Conservation (phyloP, 2,329 filamentous ascomycete genomes). For the Mycogone perniciosa region DNA sequence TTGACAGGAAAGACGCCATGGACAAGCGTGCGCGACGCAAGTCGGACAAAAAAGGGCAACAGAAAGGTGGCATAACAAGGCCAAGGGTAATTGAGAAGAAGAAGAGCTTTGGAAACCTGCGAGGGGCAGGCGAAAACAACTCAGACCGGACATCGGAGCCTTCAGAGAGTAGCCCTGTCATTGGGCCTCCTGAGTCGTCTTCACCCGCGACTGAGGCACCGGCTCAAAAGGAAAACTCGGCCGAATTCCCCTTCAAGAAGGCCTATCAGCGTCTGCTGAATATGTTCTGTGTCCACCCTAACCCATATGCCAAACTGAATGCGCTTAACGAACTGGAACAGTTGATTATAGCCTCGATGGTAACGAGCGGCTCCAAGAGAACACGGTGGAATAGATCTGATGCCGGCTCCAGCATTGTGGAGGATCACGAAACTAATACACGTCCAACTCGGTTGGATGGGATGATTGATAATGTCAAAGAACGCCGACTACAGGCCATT, state of each 20-base stretch:
- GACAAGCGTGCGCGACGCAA: conserved; percentile 41
- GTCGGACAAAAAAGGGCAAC: conserved; percentile 35
- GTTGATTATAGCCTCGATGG: conserved; percentile 68
- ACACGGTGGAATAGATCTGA: conserved; percentile 32
- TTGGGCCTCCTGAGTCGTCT: conserved; percentile 35
- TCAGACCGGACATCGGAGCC: conserved; percentile 32
- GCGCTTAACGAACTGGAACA: conserved; percentile 77
- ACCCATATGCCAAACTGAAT: conserved; percentile 79
- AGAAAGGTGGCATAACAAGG: conserved; percentile 40
- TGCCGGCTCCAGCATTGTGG: conserved; percentile 27
- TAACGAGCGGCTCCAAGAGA: conserved; percentile 28
- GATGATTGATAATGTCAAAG: conserved; percentile 63
- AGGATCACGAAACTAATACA: conserved; percentile 27
- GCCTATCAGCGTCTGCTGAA: conserved; percentile 74
- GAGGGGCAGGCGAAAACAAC: conserved; percentile 40
- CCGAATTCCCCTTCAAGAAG: conserved; percentile 71
- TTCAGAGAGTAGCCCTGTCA: conserved; percentile 30
- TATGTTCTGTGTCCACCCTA: conserved; percentile 84
- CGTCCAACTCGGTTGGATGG: conserved; percentile 52
- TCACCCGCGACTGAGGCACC: conserved; percentile 13
- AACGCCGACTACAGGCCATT: conserved; percentile 53
- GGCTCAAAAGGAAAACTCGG: conserved; percentile 21
- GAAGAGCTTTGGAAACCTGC: conserved; percentile 61
- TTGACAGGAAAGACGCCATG: conserved; percentile 53
- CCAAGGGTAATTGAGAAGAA: conserved; percentile 55